Percentiles rank a stretch among this genome's conserved stretches.
Conservation (phyloP, 495 filamentous ascomycete genomes). For the Penicillium taxi region DNA sequence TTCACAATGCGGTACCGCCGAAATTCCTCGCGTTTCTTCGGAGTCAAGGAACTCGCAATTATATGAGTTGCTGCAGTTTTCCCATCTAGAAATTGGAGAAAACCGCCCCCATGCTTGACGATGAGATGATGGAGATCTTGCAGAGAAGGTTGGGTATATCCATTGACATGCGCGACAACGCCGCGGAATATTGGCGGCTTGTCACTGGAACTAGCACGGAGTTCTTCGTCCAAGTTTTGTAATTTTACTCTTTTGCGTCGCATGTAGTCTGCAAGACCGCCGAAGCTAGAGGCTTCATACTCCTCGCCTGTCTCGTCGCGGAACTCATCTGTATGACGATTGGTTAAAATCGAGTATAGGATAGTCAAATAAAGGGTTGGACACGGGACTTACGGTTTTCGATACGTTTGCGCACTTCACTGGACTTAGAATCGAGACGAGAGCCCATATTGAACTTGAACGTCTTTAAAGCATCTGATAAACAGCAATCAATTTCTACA, state of each 20-base stretch:
- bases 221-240: slow-evolving; percentile 80
- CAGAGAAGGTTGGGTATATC: slow-evolving; percentile 86
- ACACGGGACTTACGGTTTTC: slow-evolving; percentile 46
- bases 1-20: slow-evolving; percentile 82
- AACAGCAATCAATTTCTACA: slow-evolving; percentile 1
- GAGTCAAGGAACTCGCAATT: slow-evolving; percentile 80
- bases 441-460: slow-evolving; percentile 61
- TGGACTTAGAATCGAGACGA: slow-evolving; percentile 66
- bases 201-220: slow-evolving; percentile 56
- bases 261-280: slow-evolving; percentile 84
- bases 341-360: slow-evolving; percentile 9
- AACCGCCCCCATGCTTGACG: slow-evolving; percentile 83
- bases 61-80: slow-evolving; percentile 95
- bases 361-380: slow-evolving; percentile 2
- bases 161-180: slow-evolving; percentile 81
- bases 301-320: slow-evolving; percentile 76
- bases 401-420: slow-evolving; percentile 73
- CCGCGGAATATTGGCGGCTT: slow-evolving; percentile 83
- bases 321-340: slow-evolving; percentile 42
- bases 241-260: slow-evolving; percentile 91
- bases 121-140: slow-evolving; percentile 81
- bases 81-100: slow-evolving; percentile 88
- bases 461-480: slow-evolving; percentile 13
- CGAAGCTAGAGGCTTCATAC: slow-evolving; percentile 79
- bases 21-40: slow-evolving; percentile 86